Base-by-base conservation (phyloP, 805 yeast genomes). In the Teunomyces barrocoloradensis region DNA sequence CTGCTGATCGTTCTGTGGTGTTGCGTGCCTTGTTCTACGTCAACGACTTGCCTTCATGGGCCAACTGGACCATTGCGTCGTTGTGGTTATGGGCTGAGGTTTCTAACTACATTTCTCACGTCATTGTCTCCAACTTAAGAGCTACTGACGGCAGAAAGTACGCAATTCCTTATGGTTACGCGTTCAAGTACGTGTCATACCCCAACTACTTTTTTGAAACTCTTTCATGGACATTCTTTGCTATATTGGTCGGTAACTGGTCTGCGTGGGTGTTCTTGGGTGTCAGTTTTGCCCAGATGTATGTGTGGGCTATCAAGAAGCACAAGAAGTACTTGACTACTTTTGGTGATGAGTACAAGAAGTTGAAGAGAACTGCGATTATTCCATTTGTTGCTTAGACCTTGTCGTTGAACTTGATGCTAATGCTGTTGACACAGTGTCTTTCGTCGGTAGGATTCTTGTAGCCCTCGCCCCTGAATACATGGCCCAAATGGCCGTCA, bases 401-500 rank as follows among this genome's bases (percentile, higher is more conserved):
- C 17, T 44, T 23, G n/a, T 41, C 49, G 18, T 59, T 65, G 32
- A 90, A 89, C 61, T 84, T 87, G 66, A 94, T 71, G 47, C 89
- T 81, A 21, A 88, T 74, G 43, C 96, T 86, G 66, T 94, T 94
- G 20, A 91, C 97, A 66, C 99, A 94, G 65, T 94, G 98, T 64
- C 99, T 81, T 56, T 80, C 92, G 63, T 91, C 89, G 0, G 96
- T 88, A 13, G 96, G 96, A 1, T 84, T 89, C 42, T 78, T 72
- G 73, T 79, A 92, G 1, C 98, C 98, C 70, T 94, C 99, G 4
- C 96, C 96, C 59, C 82, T 83, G 66, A 94, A 94, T 1, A 94
- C 85, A 68, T 94, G 99, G 1, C 99, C 99, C 55, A 94, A 68
- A 70, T 94, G 99, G 2, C 97, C 95, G 39, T 89, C 97, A 65